A percentile compares a stretch with the other conserved stretches of the same genome.
Evolutionary conservation across 2,329 filamentous ascomycete species (phyloP).

Genomic region (Xylaria sp.): DNA sequence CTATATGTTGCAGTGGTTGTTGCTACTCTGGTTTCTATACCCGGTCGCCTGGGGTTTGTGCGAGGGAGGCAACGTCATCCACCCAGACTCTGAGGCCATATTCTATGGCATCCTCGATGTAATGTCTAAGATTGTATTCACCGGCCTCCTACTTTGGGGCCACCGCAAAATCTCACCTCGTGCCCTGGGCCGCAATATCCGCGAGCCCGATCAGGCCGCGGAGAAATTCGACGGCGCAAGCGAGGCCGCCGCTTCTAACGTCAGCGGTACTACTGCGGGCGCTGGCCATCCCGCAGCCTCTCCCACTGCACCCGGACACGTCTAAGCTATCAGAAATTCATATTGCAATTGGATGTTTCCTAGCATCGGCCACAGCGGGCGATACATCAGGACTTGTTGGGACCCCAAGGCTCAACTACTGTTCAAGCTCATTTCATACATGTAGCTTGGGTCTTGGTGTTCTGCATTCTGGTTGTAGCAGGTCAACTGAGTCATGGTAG

Average conservation of each 20-base stretch:
- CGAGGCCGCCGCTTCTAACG: slow-evolving; percentile 39
- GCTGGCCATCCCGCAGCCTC: slow-evolving; percentile 28
- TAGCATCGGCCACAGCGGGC: not conserved
- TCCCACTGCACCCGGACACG: not conserved
- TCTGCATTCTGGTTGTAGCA: not conserved
- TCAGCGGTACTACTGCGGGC: slow-evolving; percentile 29
- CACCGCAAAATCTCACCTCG: slow-evolving; percentile 71
- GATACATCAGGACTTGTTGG: no score
- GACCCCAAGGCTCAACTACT: not conserved
- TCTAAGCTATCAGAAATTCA: not conserved
- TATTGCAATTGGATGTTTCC: not conserved
- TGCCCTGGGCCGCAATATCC: slow-evolving; percentile 62
- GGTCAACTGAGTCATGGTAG: not conserved
- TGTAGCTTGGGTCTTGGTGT: no score
- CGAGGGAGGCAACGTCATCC: slow-evolving; percentile 73
- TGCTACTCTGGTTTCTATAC: slow-evolving; percentile 72
- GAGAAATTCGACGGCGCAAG: slow-evolving; percentile 43
- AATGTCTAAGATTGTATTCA: slow-evolving; percentile 72
- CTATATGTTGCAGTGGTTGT: slow-evolving; percentile 55
- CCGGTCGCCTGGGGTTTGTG: slow-evolving; percentile 72
- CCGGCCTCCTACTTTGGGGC: slow-evolving; percentile 68
- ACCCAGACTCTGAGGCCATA: slow-evolving; percentile 73
- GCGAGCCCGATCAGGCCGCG: slow-evolving; percentile 42
- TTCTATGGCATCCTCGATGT: slow-evolving; percentile 77
- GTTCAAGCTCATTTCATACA: not conserved